Conservation (phyloP, 2,329 filamentous ascomycete species). For the Pseudomassariella vexata region DNA sequence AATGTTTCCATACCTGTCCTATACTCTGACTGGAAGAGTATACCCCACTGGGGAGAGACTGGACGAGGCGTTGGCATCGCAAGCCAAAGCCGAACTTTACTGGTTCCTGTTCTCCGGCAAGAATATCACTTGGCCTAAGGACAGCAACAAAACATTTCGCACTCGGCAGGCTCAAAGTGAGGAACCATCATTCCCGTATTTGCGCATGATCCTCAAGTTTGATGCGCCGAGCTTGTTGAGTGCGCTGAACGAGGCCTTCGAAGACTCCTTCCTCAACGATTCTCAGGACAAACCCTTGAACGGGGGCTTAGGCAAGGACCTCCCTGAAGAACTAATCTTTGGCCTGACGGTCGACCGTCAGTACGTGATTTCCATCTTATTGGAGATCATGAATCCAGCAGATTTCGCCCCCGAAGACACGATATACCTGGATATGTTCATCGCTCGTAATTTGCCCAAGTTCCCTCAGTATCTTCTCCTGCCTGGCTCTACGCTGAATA, state of each 20-base stretch:
- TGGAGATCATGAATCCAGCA: slow-evolving; percentile 78
- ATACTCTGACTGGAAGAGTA: slow-evolving; percentile 80
- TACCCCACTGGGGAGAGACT: slow-evolving; percentile 82
- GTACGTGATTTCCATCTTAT: slow-evolving; percentile 83
- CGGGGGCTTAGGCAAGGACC: slow-evolving; percentile 42
- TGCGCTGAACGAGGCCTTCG: slow-evolving; percentile 93
- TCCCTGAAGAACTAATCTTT: slow-evolving; percentile 61
- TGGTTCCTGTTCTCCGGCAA: slow-evolving; percentile 89
- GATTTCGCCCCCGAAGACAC: slow-evolving; percentile 77
- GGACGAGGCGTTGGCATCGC: slow-evolving; percentile 63
- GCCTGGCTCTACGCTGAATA: slow-evolving; percentile 77
- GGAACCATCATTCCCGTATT: slow-evolving; percentile 77
- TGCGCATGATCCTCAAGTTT: slow-evolving; percentile 78
- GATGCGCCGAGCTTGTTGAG: slow-evolving; percentile 91
- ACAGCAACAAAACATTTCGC: slow-evolving; percentile 52
- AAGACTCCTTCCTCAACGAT: slow-evolving; percentile 89
- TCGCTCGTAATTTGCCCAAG: slow-evolving; percentile 91
- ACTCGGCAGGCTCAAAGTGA: slow-evolving; percentile 50
- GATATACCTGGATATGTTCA: slow-evolving; percentile 97
- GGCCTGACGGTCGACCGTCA: slow-evolving; percentile 77
- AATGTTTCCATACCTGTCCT: slow-evolving; percentile 91
- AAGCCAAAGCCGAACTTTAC: slow-evolving; percentile 84
- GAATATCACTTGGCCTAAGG: slow-evolving; percentile 67
- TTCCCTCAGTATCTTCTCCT: slow-evolving; percentile 94
- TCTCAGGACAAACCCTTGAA: slow-evolving; percentile 57